Evolutionary conservation across 257 asterid species (phyloP).

Genomic region (Capsicum rhomboideum): DNA sequence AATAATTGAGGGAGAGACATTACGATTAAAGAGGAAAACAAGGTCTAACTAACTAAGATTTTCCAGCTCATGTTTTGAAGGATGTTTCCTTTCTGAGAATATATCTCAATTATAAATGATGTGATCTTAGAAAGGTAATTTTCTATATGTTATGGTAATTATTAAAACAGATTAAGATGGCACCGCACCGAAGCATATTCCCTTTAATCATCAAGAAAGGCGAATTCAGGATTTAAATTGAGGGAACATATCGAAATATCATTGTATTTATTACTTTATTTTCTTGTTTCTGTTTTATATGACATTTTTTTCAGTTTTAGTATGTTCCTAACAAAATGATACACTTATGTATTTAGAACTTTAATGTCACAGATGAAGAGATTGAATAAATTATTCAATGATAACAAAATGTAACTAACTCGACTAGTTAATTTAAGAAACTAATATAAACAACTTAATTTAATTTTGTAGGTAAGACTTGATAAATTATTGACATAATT

Average conservation of each 20-base stretch:
- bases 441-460: too few species aligned
- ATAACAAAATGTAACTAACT: too few species aligned
- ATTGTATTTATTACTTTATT: background rate
- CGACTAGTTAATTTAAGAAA: too few species aligned
- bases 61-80: slow-evolving; percentile 23
- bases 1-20: background rate
- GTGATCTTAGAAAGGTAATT: background rate
- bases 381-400: too few species aligned
- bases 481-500: too few species aligned
- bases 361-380: background rate
- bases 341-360: background rate
- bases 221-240: background rate
- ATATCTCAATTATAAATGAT: background rate
- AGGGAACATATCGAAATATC: background rate
- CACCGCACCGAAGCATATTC: background rate
- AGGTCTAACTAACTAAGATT: background rate
- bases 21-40: background rate
- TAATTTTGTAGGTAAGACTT: too few species aligned
- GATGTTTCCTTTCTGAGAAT: background rate
- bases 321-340: background rate
- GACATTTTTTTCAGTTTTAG: background rate
- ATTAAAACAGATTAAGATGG: background rate
- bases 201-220: background rate
- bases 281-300: background rate
- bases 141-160: background rate